Conservation (phyloP, 2,329 filamentous ascomycete genomes). For the Colletotrichum horii region DNA sequence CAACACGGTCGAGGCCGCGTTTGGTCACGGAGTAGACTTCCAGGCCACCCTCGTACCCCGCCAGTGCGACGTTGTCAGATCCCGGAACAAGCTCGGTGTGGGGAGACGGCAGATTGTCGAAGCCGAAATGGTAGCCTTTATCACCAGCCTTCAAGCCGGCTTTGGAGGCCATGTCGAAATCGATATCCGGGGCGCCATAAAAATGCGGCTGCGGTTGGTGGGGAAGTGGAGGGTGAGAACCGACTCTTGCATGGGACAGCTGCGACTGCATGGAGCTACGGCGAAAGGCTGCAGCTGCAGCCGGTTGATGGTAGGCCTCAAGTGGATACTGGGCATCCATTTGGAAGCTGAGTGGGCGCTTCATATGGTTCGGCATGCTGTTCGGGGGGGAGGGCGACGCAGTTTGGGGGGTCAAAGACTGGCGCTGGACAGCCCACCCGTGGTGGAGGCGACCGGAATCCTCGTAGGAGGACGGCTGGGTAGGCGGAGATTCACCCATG, state of each 20-base stretch:
- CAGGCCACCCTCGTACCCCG: conserved; percentile 81
- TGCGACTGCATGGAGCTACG: conserved; percentile 59
- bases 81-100: conserved; percentile 34
- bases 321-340: conserved; percentile 51
- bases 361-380: conserved; percentile 23
- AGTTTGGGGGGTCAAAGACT: conserved; percentile 48
- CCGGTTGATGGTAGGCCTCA: conserved; percentile 42
- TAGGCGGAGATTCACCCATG: conserved; percentile 57
- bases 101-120: conserved; percentile 69
- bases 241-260: conserved; percentile 49
- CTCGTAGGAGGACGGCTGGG: conserved; percentile 57
- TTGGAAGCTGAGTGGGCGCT: conserved; percentile 51
- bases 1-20: conserved; percentile 72
- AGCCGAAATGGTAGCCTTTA: conserved; percentile 79
- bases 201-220: conserved; percentile 81
- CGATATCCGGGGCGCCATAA: conserved; percentile 76
- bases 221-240: conserved; percentile 68
- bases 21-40: conserved; percentile 78
- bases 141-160: conserved; percentile 67
- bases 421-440: conserved; percentile 51
- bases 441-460: conserved; percentile 48
- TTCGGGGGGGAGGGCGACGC: conserved; percentile 44
- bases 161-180: conserved; percentile 66
- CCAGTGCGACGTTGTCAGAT: conserved; percentile 71
- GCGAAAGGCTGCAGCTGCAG: conserved; percentile 40